These are phyloP conservation scores for Cucurbita ficifolia DNA, from an alignment of 306 rosid genomes.

Conservation along the genomic window DNA sequence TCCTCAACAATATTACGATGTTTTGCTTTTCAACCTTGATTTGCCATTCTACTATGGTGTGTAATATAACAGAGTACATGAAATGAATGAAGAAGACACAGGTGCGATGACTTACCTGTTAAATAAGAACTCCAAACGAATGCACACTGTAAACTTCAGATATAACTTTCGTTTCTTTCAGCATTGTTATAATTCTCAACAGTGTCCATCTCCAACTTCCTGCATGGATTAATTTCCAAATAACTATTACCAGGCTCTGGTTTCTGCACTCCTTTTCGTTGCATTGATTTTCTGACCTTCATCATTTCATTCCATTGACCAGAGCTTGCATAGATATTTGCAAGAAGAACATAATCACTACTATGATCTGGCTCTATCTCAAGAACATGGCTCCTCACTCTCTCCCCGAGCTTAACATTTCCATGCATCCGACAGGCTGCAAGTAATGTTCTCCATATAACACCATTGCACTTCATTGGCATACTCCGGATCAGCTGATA, in stretches of 20 bases:
- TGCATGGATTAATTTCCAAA: conserved; percentile 13
- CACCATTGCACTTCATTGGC: conserved; percentile 55
- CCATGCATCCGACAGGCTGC: conserved; percentile 54
- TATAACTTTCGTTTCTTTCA: not conserved
- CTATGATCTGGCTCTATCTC: conserved; percentile 51
- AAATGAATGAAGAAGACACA: not conserved
- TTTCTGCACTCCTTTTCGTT: conserved; percentile 30
- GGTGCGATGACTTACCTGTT: not conserved
- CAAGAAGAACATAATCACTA: conserved; percentile 64
- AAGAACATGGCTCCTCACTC: conserved; percentile 41
- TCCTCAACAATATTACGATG: too few species aligned
- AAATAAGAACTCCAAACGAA: not conserved
- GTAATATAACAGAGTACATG: not conserved
- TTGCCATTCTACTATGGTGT: not conserved
- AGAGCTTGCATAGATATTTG: conserved; percentile 49
- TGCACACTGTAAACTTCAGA: not conserved
- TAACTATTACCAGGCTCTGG: conserved; percentile 46
- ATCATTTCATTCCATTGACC: conserved; percentile 49
- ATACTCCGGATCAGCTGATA: conserved; percentile 33
- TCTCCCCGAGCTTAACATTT: conserved; percentile 40
- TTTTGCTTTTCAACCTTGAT: not conserved
- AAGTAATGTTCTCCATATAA: conserved; percentile 60
- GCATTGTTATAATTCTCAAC: not conserved
- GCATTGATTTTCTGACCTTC: conserved; percentile 35
- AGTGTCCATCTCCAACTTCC: too few species aligned